phyloP scores from a whole-genome alignment of 805 yeast species.

The Debaryomyces tyrocola region DNA sequence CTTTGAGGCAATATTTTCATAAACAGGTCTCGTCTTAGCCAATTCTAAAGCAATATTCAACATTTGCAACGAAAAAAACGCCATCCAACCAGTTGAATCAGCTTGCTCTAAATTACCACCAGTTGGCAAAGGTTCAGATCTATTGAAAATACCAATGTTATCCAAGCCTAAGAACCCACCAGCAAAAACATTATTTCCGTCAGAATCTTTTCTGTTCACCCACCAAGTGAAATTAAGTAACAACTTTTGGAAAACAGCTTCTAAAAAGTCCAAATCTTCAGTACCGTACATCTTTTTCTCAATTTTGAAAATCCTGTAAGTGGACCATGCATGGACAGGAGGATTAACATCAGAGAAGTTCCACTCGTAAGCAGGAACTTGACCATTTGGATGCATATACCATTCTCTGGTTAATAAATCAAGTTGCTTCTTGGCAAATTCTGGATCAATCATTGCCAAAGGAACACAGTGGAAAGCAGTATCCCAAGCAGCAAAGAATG shows the following conservation, averaged over 20 bases:
- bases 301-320: slow-evolving; percentile 81
- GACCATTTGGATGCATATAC: slow-evolving; percentile 99
- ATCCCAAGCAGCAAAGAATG: slow-evolving; percentile 97
- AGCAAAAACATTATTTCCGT: slow-evolving; percentile 87
- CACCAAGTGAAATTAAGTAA: slow-evolving; percentile 94
- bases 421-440: slow-evolving; percentile 84
- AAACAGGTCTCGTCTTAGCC: slow-evolving; percentile 80
- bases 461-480: slow-evolving; percentile 95
- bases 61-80: slow-evolving; percentile 87
- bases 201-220: slow-evolving; percentile 88
- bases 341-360: slow-evolving; percentile 95
- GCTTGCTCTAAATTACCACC: slow-evolving; percentile 92
- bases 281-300: slow-evolving; percentile 83
- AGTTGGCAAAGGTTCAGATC: slow-evolving; percentile 91
- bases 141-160: slow-evolving; percentile 87
- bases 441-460: slow-evolving; percentile 89
- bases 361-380: slow-evolving; percentile 96
- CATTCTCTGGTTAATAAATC: slow-evolving; percentile 87
- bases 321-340: slow-evolving; percentile 96
- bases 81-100: slow-evolving; percentile 98
- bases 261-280: slow-evolving; percentile 80
- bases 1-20: slow-evolving; percentile 91
- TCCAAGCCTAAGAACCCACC: slow-evolving; percentile 94
- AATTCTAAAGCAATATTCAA: slow-evolving; percentile 87
- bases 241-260: slow-evolving; percentile 89